Conservation (phyloP, 2,329 filamentous ascomycete species). For the Beauveria asiatica region DNA sequence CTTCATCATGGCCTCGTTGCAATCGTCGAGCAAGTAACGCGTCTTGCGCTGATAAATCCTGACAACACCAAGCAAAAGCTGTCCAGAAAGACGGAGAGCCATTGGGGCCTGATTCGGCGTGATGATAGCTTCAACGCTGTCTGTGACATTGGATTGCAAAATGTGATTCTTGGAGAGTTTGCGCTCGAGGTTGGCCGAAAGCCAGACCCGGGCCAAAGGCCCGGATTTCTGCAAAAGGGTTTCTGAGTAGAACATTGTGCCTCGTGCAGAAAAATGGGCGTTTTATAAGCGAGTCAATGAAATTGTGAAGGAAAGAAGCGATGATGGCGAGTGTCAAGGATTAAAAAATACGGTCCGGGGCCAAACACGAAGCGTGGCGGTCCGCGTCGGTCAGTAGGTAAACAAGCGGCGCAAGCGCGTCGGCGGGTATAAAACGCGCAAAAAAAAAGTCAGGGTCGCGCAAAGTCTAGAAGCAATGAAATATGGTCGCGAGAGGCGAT, state of each 20-base stretch:
- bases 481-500: constrained; percentile 17
- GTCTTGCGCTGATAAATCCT: constrained; percentile 97
- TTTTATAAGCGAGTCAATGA: neutral
- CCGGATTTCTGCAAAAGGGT: constrained; percentile 93
- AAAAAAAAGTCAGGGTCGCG: constrained; percentile 1
- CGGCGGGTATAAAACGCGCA: constrained; percentile 6
- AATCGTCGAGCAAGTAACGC: constrained; percentile 91
- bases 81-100: constrained; percentile 86
- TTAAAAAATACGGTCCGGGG: neutral
- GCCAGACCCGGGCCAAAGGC: constrained; percentile 93
- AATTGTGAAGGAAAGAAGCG: neutral
- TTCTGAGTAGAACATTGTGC: constrained; percentile 91
- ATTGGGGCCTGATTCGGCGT: constrained; percentile 88
- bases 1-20: constrained; percentile 93
- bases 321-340: neutral
- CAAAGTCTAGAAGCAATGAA: constrained; percentile 6
- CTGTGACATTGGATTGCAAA: constrained; percentile 85
- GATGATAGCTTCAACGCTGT: constrained; percentile 92
- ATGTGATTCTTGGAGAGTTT: constrained; percentile 97
- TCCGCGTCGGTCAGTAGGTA: constrained; percentile 11
- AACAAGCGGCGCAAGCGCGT: constrained; percentile 12
- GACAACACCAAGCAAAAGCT: constrained; percentile 89
- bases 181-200: constrained; percentile 95
- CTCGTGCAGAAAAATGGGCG: constrained; percentile 17
- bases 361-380: constrained; percentile 8